A percentile compares a stretch with the other conserved stretches of the same genome.
Evolutionary conservation across 768 basidiomycete species (phyloP).

Genomic region (Kwoniella sp.): DNA sequence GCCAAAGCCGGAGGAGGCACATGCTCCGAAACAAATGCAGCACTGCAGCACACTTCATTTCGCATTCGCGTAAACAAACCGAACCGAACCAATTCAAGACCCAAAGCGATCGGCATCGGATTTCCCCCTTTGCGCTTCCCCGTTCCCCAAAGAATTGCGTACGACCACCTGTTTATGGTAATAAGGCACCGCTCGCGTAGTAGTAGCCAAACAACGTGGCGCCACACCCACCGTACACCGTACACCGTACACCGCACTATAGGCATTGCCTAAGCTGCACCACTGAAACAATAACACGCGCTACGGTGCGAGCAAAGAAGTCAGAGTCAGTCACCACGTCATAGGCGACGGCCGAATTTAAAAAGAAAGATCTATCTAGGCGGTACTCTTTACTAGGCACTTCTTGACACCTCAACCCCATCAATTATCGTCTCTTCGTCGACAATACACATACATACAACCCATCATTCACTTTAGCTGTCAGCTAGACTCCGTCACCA

Average conservation of each 20-base stretch:
- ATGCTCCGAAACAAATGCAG: neutral
- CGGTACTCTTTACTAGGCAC: too few relatives aligned
- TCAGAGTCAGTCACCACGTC: neutral
- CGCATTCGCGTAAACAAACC: conserved; percentile 1
- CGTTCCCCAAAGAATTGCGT: conserved; percentile 3
- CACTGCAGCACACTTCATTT: too few relatives aligned
- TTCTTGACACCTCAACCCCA: too few relatives aligned
- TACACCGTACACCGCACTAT: neutral
- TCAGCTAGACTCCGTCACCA: neutral
- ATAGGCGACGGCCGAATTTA: conserved; percentile 1
- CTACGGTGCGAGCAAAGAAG: neutral
- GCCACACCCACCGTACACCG: neutral
- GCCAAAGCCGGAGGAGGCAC: neutral
- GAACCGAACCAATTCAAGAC: too few relatives aligned
- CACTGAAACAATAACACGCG: neutral
- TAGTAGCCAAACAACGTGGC: neutral
- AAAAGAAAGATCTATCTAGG: neutral
- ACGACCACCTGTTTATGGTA: neutral
- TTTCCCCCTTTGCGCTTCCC: too few relatives aligned
- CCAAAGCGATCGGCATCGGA: neutral
- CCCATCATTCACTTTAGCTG: neutral
- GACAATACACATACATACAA: neutral
- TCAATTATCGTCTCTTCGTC: too few relatives aligned
- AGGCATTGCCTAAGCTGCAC: too few relatives aligned
- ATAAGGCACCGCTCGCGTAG: neutral